Evolutionary conservation across 2,329 filamentous ascomycete genomes (phyloP).

Genomic region (Alternaria postmessia): DNA sequence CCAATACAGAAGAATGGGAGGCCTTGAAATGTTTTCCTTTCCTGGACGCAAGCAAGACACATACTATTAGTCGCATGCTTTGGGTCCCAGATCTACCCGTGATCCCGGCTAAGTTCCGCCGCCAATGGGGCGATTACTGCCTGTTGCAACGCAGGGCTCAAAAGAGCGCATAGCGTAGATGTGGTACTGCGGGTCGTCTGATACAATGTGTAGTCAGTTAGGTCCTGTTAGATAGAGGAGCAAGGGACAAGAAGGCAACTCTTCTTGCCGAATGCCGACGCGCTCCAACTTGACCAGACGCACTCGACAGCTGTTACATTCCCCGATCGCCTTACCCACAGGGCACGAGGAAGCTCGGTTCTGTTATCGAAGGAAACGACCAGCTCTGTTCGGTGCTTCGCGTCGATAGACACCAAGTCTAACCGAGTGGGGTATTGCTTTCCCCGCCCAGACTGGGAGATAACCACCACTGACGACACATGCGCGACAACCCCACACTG

Average conservation of each 20-base stretch:
- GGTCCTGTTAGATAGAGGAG: background rate
- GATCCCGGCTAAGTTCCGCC: constrained; percentile 72
- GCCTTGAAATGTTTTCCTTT: constrained; percentile 77
- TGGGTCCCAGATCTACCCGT: constrained; percentile 80
- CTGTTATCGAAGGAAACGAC: constrained; percentile 2
- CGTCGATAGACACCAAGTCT: constrained; percentile 13
- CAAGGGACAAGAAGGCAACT: background rate
- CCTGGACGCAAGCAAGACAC: constrained; percentile 79
- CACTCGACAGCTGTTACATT: background rate
- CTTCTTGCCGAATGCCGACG: background rate
- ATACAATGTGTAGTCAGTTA: background rate
- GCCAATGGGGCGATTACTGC: constrained; percentile 90
- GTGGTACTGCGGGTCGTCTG: too few relatives aligned
- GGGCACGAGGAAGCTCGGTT: background rate
- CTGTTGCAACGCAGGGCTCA: constrained; percentile 67
- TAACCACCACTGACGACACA: constrained; percentile 26
- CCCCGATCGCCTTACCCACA: background rate
- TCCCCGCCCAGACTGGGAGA: constrained; percentile 19
- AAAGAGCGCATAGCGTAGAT: background rate
- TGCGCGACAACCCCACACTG: constrained; percentile 25
- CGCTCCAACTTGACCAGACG: background rate
- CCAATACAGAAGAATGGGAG: constrained; percentile 80
- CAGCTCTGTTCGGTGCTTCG: constrained; percentile 14
- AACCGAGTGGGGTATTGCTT: constrained; percentile 33
- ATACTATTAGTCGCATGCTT: constrained; percentile 75